Percentiles rank a stretch among this genome's conserved stretches.
These are phyloP conservation scores for Phytopythium ostracodes DNA, from an alignment of 352 stramenopile genomes.

Conservation along the genomic window DNA sequence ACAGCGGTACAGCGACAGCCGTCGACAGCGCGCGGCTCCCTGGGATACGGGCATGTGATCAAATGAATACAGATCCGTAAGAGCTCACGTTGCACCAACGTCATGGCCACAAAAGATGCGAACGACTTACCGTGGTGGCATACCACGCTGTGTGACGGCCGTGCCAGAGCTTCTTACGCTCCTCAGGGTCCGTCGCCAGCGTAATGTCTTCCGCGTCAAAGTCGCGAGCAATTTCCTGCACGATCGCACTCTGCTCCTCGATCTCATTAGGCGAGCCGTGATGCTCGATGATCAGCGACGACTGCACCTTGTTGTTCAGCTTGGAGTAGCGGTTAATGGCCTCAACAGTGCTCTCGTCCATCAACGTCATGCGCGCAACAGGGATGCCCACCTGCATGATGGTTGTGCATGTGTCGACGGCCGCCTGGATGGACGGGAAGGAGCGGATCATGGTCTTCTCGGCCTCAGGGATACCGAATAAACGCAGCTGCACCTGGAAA, in stretches of 20 bases:
- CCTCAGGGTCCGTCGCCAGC: slow-evolving; percentile 57
- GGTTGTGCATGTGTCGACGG: slow-evolving; percentile 74
- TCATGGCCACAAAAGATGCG: not conserved
- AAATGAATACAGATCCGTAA: too few relatives aligned
- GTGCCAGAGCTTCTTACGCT: slow-evolving; percentile 82
- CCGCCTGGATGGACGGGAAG: slow-evolving; percentile 89
- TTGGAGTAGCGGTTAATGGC: slow-evolving; percentile 87
- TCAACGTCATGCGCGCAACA: slow-evolving; percentile 84
- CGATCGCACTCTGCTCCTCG: slow-evolving; percentile 82
- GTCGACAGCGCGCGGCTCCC: slow-evolving; percentile 88
- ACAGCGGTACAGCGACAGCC: slow-evolving; percentile 96
- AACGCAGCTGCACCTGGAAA: slow-evolving; percentile 79
- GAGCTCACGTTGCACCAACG: not conserved
- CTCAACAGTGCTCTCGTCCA: slow-evolving; percentile 75
- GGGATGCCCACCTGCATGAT: slow-evolving; percentile 88
- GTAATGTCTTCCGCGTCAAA: slow-evolving; percentile 83
- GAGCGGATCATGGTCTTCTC: slow-evolving; percentile 92
- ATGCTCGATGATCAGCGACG: slow-evolving; percentile 95
- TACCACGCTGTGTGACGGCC: slow-evolving; percentile 87
- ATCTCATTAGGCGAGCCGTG: slow-evolving; percentile 77
- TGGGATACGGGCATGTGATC: slow-evolving; percentile 59
- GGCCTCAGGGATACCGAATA: slow-evolving; percentile 91
- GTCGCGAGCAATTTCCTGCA: slow-evolving; percentile 84
- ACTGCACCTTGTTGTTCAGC: slow-evolving; percentile 65
- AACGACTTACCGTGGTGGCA: slow-evolving; percentile 60